Percentiles rank a stretch among this genome's conserved stretches.
These are phyloP conservation scores for Purpureocillium lavendulum DNA, from an alignment of 2,329 filamentous ascomycete species.

Conservation along the genomic window DNA sequence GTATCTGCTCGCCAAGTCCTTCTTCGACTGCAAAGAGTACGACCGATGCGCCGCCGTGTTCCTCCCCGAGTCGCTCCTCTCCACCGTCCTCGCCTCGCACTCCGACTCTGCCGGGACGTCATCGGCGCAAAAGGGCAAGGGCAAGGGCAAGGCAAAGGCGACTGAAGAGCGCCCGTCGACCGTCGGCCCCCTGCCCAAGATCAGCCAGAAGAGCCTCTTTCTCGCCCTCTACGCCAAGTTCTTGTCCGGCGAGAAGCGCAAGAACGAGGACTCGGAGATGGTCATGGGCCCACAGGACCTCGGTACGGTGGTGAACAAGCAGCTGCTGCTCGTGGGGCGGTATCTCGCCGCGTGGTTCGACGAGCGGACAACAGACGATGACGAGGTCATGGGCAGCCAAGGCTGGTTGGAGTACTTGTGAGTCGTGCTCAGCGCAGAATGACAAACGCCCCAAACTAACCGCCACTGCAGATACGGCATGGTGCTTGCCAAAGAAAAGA, in stretches of 20 bases:
- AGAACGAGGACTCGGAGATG: constrained; percentile 95
- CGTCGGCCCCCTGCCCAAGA: constrained; percentile 33
- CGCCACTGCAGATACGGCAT: constrained; percentile 62
- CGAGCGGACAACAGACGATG: constrained; percentile 50
- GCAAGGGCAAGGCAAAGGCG: constrained; percentile 50
- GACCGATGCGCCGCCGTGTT: constrained; percentile 89
- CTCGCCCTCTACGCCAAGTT: constrained; percentile 88
- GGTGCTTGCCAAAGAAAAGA: constrained; percentile 83
- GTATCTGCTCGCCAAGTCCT: constrained; percentile 84
- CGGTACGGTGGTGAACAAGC: constrained; percentile 76
- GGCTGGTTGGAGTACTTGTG: constrained; percentile 88
- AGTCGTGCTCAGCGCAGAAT: constrained; percentile 14
- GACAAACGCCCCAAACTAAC: not conserved
- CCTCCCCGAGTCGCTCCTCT: constrained; percentile 70
- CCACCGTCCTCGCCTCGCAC: constrained; percentile 50
- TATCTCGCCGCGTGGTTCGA: constrained; percentile 76
- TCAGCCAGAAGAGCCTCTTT: constrained; percentile 91
- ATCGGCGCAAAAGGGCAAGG: constrained; percentile 47
- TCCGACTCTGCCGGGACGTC: constrained; percentile 24
- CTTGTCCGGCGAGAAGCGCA: constrained; percentile 88
- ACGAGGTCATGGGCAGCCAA: constrained; percentile 56
- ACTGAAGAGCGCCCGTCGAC: constrained; percentile 12
- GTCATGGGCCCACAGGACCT: constrained; percentile 89
- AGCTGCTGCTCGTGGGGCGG: constrained; percentile 66
- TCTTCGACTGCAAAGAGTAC: constrained; percentile 92